Percentiles rank a stretch among this genome's conserved stretches.
Evolutionary conservation across 352 stramenopile genomes (phyloP).

Genomic region (Peronospora tabacina): DNA sequence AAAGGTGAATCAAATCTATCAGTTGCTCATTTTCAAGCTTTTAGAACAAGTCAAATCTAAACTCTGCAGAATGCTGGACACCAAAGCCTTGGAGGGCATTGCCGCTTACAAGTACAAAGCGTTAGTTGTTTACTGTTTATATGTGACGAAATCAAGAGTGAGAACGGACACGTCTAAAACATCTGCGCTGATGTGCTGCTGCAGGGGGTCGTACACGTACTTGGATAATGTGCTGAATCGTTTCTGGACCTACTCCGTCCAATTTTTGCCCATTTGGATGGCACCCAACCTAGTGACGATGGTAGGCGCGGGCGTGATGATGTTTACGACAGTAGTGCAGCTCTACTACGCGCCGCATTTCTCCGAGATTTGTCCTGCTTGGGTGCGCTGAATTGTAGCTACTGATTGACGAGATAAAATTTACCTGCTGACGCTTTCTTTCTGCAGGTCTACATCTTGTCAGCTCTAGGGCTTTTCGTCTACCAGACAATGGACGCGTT

Average conservation of each 20-base stretch:
- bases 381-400: slow-evolving; percentile 24
- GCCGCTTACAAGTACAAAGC: slow-evolving; percentile 85
- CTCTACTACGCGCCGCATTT: slow-evolving; percentile 69
- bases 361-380: slow-evolving; percentile 48
- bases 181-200: slow-evolving; percentile 1
- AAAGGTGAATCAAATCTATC: too few relatives aligned
- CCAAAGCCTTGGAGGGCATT: slow-evolving; percentile 78
- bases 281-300: slow-evolving; percentile 89
- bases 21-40: too few relatives aligned
- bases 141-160: background rate
- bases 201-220: slow-evolving; percentile 78
- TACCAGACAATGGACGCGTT: slow-evolving; percentile 99
- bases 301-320: slow-evolving; percentile 71
- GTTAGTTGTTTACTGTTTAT: slow-evolving; percentile 31
- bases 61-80: slow-evolving; percentile 40
- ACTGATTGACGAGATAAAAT: background rate
- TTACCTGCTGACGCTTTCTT: background rate
- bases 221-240: slow-evolving; percentile 85
- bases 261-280: slow-evolving; percentile 84
- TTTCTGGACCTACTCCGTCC: slow-evolving; percentile 82
- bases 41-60: too few relatives aligned
- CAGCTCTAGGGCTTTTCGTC: slow-evolving; percentile 71
- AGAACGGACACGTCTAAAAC: background rate
- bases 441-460: slow-evolving; percentile 55
- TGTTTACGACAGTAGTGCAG: slow-evolving; percentile 72